phyloP scores from a whole-genome alignment of 805 yeast genomes.

The Candida orba region DNA sequence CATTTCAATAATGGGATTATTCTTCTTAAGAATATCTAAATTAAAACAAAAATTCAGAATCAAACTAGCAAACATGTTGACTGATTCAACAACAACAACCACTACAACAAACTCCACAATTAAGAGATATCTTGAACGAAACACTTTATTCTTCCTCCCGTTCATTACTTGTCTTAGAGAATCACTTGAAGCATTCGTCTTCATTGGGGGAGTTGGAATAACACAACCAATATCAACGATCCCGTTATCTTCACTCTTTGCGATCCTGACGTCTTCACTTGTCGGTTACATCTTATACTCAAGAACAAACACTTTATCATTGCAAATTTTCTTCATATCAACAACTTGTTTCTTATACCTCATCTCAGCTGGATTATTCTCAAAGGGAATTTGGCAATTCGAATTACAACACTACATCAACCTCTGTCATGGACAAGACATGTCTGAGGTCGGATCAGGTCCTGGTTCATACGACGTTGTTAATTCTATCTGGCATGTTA shows the following conservation, averaged over 20 bases:
- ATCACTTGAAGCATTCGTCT: constrained; percentile 87
- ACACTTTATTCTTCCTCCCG: constrained; percentile 72
- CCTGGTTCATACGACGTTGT: constrained; percentile 86
- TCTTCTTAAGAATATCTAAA: constrained; percentile 72
- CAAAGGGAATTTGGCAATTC: constrained; percentile 86
- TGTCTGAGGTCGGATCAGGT: constrained; percentile 83
- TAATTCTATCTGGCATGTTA: constrained; percentile 86
- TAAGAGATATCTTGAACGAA: constrained; percentile 41
- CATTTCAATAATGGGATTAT: constrained; percentile 82
- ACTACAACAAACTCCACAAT: constrained; percentile 17
- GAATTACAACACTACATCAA: constrained; percentile 74
- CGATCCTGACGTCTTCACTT: constrained; percentile 48
- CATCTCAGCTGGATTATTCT: constrained; percentile 80
- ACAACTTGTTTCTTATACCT: constrained; percentile 78
- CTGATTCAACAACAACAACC: constrained; percentile 18
- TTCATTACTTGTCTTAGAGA: constrained; percentile 83
- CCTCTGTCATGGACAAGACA: constrained; percentile 73
- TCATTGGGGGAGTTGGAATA: constrained; percentile 82
- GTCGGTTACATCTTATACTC: constrained; percentile 65
- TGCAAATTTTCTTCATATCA: constrained; percentile 64
- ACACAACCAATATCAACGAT: constrained; percentile 60
- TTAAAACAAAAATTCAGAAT: constrained; percentile 77
- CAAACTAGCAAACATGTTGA: constrained; percentile 38
- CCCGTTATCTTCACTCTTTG: constrained; percentile 56
- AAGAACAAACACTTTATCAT: constrained; percentile 72